Evolutionary conservation across 208 protist species (phyloP).

Genomic region (Angomonas ambiguus): DNA sequence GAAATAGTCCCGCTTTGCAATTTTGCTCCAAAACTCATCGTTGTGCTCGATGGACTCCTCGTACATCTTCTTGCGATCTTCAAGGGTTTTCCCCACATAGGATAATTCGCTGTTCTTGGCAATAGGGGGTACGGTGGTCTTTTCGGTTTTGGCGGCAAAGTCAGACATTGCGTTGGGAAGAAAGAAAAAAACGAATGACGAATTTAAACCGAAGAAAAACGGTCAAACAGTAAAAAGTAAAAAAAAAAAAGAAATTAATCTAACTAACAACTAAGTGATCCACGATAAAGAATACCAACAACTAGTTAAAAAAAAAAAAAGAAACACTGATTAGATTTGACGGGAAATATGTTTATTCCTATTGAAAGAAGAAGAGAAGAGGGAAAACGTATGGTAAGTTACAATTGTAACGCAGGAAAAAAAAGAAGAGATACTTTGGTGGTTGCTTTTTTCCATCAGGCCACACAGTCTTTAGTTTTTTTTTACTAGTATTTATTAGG

Average conservation of each 20-base stretch:
- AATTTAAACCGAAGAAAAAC: constrained; percentile 6
- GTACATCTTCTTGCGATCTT: constrained; percentile 60
- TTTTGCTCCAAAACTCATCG: constrained; percentile 53
- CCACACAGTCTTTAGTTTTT: too few relatives aligned
- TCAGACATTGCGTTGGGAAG: constrained; percentile 2
- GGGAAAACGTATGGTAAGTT: constrained; percentile 4
- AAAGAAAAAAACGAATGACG: neutral
- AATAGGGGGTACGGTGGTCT: neutral
- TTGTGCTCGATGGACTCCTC: constrained; percentile 54
- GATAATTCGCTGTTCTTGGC: constrained; percentile 18
- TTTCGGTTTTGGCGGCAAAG: neutral
- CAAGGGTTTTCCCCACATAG: constrained; percentile 30
- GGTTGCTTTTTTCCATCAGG: too few relatives aligned
- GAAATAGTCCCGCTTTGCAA: constrained; percentile 63
- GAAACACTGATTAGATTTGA: constrained; percentile 1
- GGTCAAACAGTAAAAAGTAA: neutral
- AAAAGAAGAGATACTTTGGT: too few relatives aligned
- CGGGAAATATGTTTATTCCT: neutral
- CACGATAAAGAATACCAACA: neutral
- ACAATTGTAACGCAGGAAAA: neutral
- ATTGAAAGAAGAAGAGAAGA: constrained; percentile 3
- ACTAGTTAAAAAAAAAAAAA: neutral
- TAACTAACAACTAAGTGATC: too few relatives aligned
- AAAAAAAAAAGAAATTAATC: constrained; percentile 6
- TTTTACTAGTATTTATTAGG: too few relatives aligned